A percentile compares a stretch with the other conserved stretches of the same genome.
These are phyloP conservation scores for Rhododendron griersonianum DNA, from an alignment of 148 eudicot species.

Conservation along the genomic window DNA sequence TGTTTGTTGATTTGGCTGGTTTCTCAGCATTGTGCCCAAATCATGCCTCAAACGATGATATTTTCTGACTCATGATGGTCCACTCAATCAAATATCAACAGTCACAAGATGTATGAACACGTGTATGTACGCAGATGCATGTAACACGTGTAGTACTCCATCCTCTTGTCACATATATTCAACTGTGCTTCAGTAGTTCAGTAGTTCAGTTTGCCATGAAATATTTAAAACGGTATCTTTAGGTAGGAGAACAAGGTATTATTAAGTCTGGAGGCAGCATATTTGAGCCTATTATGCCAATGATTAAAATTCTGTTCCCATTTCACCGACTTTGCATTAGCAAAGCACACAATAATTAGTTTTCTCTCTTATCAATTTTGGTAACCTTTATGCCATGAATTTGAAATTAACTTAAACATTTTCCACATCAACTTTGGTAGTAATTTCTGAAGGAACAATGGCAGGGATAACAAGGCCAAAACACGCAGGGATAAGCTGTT, in stretches of 20 bases:
- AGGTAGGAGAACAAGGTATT: neutral
- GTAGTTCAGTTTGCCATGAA: neutral
- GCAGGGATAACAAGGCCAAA: neutral
- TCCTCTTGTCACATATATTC: neutral
- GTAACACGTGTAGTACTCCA: neutral
- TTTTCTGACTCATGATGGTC: neutral
- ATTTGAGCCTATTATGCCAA: neutral
- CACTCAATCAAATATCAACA: neutral
- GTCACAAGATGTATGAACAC: neutral
- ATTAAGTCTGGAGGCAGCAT: neutral
- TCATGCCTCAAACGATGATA: neutral
- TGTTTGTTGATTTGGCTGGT: neutral
- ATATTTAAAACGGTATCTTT: neutral
- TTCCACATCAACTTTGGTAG: neutral
- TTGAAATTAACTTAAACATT: neutral
- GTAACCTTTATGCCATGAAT: neutral
- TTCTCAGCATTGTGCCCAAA: neutral
- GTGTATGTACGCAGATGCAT: neutral
- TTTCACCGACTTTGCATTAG: neutral
- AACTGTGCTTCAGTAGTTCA: neutral
- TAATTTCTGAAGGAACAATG: neutral
- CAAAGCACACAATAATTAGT: neutral
- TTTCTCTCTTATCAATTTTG: neutral
- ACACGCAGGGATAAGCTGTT: neutral
- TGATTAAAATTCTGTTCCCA: neutral